Base-by-base conservation (phyloP, 2,329 filamentous ascomycete species). In the Diaporthe destruens region DNA sequence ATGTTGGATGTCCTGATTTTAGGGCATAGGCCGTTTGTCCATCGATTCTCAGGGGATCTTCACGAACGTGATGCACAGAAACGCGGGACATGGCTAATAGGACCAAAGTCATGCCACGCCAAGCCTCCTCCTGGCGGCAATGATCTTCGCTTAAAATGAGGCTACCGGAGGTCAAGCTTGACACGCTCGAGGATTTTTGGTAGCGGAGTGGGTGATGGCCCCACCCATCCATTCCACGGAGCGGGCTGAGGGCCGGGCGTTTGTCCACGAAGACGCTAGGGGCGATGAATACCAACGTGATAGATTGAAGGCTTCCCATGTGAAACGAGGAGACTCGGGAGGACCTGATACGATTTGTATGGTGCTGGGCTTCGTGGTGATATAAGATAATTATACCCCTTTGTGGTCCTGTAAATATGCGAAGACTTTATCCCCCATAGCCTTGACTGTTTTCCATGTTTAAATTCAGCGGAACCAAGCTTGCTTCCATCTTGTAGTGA, bases 81-180 rank as follows among this genome's bases (percentile, higher is more conserved):
- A 18, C 12, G 16, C 3, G 6, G 6, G 25, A 61, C 59, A 49
- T 49, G 18, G 59, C 20, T 34, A 12, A 49, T 34, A 12, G 36
- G 42, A 18, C 3, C 34, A 65, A 49, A 55, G 12, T 36, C 59
- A 16, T 49, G 25, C 42, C 59, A 65, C 42, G 59, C 42, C 59
- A 65, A 65, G 59, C 29, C 59, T 49, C 49, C 59, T 36, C 42
- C n/a, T n/a, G n/a, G 11, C 20, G 29, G 59, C 25, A 65, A 36
- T 34, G 42, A 65, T 65, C 59, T 18, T 49, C 59, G 57, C 25
- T 42, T 49, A 7, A 63, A 63, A 34, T 12, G 25, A 63, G 25
- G 25, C 9, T 14, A 9, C 56, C 18, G 23, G 44, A 23, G 1
- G 20, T 44, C 7, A 61, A 44, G n/a, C 16, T 61, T 42, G 56